phyloP scores from a whole-genome alignment of 2,329 filamentous ascomycete genomes.

The Phaeomoniella chlamydospora region DNA sequence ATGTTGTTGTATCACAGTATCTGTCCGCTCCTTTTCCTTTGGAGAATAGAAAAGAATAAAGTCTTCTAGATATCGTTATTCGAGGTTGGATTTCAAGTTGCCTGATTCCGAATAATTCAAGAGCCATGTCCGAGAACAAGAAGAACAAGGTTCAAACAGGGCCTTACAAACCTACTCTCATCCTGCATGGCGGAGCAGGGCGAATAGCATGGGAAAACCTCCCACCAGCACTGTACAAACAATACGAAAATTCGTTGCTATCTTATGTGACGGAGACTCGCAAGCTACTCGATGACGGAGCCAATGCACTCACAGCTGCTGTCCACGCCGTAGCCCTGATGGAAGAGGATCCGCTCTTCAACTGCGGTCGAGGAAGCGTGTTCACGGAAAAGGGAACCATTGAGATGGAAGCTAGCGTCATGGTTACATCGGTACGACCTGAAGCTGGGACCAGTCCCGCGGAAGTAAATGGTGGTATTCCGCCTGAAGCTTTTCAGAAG shows the following conservation, averaged over 20 bases:
- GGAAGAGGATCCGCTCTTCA: constrained; percentile 72
- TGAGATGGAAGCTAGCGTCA: constrained; percentile 75
- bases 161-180: constrained; percentile 39
- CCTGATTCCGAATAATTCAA: no score
- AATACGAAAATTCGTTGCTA: constrained; percentile 47
- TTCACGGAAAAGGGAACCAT: constrained; percentile 73
- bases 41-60: no score
- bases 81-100: no score
- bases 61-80: no score
- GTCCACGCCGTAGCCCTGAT: constrained; percentile 61
- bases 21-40: no score
- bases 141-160: neutral
- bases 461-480: constrained; percentile 14
- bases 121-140: neutral
- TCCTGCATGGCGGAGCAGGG: constrained; percentile 61
- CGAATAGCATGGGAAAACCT: constrained; percentile 49
- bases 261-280: constrained; percentile 40
- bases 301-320: constrained; percentile 55
- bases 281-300: constrained; percentile 18
- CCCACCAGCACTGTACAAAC: constrained; percentile 40
- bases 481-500: constrained; percentile 46
- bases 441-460: constrained; percentile 4
- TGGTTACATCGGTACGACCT: constrained; percentile 46
- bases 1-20: no score
- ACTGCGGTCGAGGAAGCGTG: constrained; percentile 69